Evolutionary conservation across 805 yeast genomes (phyloP), one percentile per base, ranked within the genome.

Genomic region (Pichia eremophila): DNA sequence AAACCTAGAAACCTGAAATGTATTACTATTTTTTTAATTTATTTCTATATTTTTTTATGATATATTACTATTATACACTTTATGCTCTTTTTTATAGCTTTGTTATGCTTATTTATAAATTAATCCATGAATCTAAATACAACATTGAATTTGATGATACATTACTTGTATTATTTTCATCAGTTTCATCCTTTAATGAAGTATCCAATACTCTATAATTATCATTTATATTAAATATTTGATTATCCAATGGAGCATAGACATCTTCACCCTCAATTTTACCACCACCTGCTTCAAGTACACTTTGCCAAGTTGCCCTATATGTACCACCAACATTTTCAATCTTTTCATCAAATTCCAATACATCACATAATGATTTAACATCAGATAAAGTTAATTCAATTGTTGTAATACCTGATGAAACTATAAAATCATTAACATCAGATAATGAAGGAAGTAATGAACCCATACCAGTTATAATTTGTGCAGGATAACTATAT

Each of bases 221-320:
- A 50, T 66, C 70, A 36, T 55, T 52, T 28, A 67, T 57, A 45
- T 55, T 60, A 46, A 62, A 67, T 3, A 58, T 52, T 44, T 56
- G 55, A 38, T 59, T 54, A 40, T 63, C 50, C 36, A 63, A 62
- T 12, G 63, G 60, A 6, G 58, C 60, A 46, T 55, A 58, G 3
- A 55, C 47, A 45, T 65, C 65, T 22, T 56, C 62, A 15, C 63
- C 65, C 22, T 53, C 54, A 11, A 52, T 34, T 38, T 52, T 52
- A 36, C 64, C 79, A 45, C 74, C 78, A 4, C 84, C 87, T 46
- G 85, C 77, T 57, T 81, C 90, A 40, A 84, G 63, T 2, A 85
- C 81, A 59, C 90, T 81, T 55, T 83, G 88, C 80, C 91, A 82
- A 1, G 96, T 84, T 0, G 95, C 93, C 57, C 75, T 78, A 64